Evolutionary conservation across 495 filamentous ascomycete species (phyloP), one percentile per base, ranked within the genome.

Genomic region (Hypoxylon rickii): DNA sequence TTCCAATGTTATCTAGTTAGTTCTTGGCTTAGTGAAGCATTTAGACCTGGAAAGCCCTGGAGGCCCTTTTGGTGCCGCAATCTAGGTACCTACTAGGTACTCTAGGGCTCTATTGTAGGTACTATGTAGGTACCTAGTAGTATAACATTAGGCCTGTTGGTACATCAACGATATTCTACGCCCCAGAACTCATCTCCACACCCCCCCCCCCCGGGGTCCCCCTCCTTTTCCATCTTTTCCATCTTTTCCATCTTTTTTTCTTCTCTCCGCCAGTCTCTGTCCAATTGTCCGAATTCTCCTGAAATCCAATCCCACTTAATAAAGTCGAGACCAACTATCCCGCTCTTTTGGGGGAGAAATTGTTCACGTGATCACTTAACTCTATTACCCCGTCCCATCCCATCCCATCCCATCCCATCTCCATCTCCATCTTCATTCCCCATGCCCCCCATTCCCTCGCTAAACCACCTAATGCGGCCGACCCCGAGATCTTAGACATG

Each of bases 241-340:
- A n/a, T n/a, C n/a, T n/a, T n/a, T n/a, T n/a, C n/a, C n/a, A n/a
- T n/a, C n/a, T n/a, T n/a, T n/a, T n/a, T n/a, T n/a, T n/a, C n/a
- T n/a, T n/a, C n/a, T n/a, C n/a, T n/a, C n/a, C n/a, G n/a, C n/a
- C n/a, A n/a, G n/a, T n/a, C n/a, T n/a, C n/a, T n/a, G n/a, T n/a
- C n/a, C n/a, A n/a, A n/a, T n/a, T n/a, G n/a, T n/a, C n/a, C n/a
- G n/a, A n/a, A n/a, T n/a, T n/a, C n/a, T n/a, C n/a, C n/a, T n/a
- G n/a, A n/a, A n/a, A n/a, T n/a, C n/a, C n/a, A n/a, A n/a, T n/a
- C 10, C 24, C 58, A 62, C 52, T 62, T 48, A 62, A 52, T 62
- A 56, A 26, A 56, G 58, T 53, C 51, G 8, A 18, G 5, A 10
- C 18, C 18, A 45, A 56, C 19, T 16, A 41, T 42, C 37, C 36